Base-by-base conservation (phyloP, 169 alveolate species). In the Cryptosporidium xiaoi region DNA sequence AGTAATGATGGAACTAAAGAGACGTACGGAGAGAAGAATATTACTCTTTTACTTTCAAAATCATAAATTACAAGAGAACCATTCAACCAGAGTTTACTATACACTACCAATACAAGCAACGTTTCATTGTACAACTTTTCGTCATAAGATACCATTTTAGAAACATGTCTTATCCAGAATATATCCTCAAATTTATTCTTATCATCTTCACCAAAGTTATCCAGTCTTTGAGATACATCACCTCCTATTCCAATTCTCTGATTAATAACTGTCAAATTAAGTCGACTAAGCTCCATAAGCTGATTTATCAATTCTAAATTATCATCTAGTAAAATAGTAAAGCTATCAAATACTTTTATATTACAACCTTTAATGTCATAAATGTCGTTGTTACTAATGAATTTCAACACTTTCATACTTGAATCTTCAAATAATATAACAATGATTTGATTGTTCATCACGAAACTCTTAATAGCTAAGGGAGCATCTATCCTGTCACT, bases 131-230 rank as follows among this genome's bases (percentile, higher is more conserved):
- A 12, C 4, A n/a, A n/a, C 0, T 53, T 53, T n/a, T 53, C 29
- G 12, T 53, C 64, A 18, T 69, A 51, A 6, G 65, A 44, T 55
- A 60, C 51, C 10, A 60, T 50, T 20, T 56, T 34, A 15, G 87
- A 77, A 24, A 77, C 10, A 29, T 77, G 87, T 77, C 87, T 56
- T 6, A 77, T 27, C 87, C 87, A 77, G 18, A 77, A 77, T 12
- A 34, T 4, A 16, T 56, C 40, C 31, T 66, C 36, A 13, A 31
- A 7, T 31, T 15, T 24, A 34, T 18, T 62, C 29, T 53, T 16
- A 24, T 62, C 67, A 8, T 20, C 44, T 7, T 55, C 31, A 7
- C 71, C 71, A 18, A 64, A 64, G 8, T 20, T 18, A 5, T 18
- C 33, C 33, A 24, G 53, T 0, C 69, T 33, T 8, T 77, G 71